These are phyloP conservation scores for Aspergillus candidus DNA, from an alignment of 2,329 filamentous ascomycete species.

Conservation along the genomic window DNA sequence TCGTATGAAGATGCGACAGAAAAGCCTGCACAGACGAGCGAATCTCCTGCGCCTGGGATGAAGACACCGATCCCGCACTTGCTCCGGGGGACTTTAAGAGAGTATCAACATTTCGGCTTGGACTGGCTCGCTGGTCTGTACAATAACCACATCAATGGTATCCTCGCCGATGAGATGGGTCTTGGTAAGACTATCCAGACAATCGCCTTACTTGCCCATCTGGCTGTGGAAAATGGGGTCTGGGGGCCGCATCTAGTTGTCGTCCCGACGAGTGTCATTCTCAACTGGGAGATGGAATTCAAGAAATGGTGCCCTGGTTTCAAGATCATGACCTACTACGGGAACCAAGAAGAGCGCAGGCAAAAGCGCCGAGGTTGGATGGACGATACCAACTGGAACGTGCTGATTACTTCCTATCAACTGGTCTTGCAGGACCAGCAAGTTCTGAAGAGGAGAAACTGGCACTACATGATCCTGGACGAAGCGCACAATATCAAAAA, in stretches of 20 bases:
- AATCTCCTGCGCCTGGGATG: conserved; percentile 38
- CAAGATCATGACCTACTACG: conserved; percentile 96
- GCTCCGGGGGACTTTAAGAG: conserved; percentile 78
- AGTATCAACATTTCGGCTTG: conserved; percentile 94
- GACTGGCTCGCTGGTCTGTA: conserved; percentile 96
- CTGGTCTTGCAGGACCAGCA: conserved; percentile 90
- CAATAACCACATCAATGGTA: conserved; percentile 87
- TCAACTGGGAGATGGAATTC: conserved; percentile 99
- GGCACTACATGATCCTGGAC: conserved; percentile 98
- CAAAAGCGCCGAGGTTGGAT: conserved; percentile 90
- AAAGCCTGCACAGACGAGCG: conserved; percentile 29
- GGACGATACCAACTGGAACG: conserved; percentile 90
- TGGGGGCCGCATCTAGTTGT: conserved; percentile 97
- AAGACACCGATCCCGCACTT: conserved; percentile 75
- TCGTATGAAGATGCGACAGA: conserved; percentile 34
- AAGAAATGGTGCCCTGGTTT: conserved; percentile 97
- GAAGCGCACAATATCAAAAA: conserved; percentile 99
- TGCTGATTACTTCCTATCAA: conserved; percentile 96
- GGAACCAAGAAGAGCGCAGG: conserved; percentile 84
- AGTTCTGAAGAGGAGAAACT: conserved; percentile 83
- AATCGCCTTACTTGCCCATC: conserved; percentile 84
- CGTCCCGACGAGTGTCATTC: conserved; percentile 94
- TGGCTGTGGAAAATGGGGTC: conserved; percentile 81
- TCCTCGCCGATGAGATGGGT: conserved; percentile 97
- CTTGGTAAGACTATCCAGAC: conserved; percentile 98